Base-by-base conservation (phyloP, 306 rosid genomes). In the Ceratonia siliqua region DNA sequence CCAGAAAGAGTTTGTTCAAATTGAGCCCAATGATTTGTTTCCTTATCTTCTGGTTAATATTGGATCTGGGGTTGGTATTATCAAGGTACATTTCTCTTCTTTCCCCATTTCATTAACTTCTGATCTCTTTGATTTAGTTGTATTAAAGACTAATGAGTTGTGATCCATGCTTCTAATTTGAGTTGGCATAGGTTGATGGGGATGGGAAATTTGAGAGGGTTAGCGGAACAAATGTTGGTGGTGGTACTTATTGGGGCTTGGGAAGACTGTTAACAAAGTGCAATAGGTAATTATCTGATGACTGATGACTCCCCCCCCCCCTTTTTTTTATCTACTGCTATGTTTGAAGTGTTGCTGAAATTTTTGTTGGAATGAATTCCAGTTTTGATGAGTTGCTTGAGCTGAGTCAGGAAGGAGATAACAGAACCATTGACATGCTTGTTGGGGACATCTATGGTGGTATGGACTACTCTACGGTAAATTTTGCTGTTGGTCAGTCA, bases 381-480 rank as follows among this genome's bases (percentile, higher is more conserved):
- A 92, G 96, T 74, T 92, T 92, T 68, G 97, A 92, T 69, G 97
- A 92, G 78, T 83, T 92, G 82, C 78, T 92, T 27, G 97, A 92
- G 89, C 85, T 92, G 75, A 92, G 93, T 86, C 97, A 92, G 79
- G 79, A 79, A 77, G 97, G 97, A 78, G 91, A 92, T 78, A 92
- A 92, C 74, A 76, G 97, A 14, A 83, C 85, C 54, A 85, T 80
- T 50, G 97, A 92, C 83, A 92, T 92, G 97, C 97, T 92, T 86
- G 97, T 92, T 33, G 97, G 97, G 83, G 97, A 92, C 84, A 92
- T 92, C 67, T 92, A 92, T 76, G 97, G 97, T 43, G 94, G 97
- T 61, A 79, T 83, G 87, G 97, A 92, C 84, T 92, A 92, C 80
- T 79, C 93, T 22, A 92, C 89, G 97, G 97, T 88, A 79, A 56